Base-by-base conservation (phyloP, 345 rosid species). In the Erysimum cheiranthoides region DNA sequence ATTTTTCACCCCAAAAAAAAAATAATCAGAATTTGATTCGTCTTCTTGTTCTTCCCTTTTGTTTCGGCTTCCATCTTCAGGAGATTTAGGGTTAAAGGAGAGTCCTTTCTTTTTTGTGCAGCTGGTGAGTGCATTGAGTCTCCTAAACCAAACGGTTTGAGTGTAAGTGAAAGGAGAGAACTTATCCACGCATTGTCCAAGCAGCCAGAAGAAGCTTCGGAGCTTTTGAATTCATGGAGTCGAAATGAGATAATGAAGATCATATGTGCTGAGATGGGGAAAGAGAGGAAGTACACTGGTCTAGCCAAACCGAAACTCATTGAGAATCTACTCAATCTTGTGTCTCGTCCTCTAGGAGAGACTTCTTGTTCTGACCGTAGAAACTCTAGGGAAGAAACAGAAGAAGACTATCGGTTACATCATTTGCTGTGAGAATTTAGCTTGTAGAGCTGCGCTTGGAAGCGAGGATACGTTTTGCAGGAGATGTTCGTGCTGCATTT, bases 201-300 rank as follows among this genome's bases (percentile, higher is more conserved):
- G 68, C 82, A 84, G 2, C 81, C 98, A 11, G 80, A 73, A 61
- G 80, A 81, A 74, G 98, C 96, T 51, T 62, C 92, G 17, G 96
- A 85, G 78, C 71, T 82, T 63, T 80, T 96, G n/a, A 90, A 89
- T 53, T 80, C 93, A 58, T 96, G 99, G 99, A 96, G 92, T 78
- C 91, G 97, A 36, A 87, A 86, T 80, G 99, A 96, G 80, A 96
- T 96, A 61, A 77, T 96, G 78, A 89, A 93, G 85, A 86, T 96
- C 74, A 86, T 95, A 21, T 92, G 97, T 79, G 90, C 83, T 11
- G 99, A 89, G 84, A 90, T 90, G 99, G 97, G 99, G 49, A 96
- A 93, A 81, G 93, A 96, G 82, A 90, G 99, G 88, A 96, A 93
- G 74, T 96, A 96, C 78, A 93, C 98, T 12, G 97, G 98, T 73